These are phyloP conservation scores for Hibiscus trionum DNA, from an alignment of 345 rosid genomes.

Conservation along the genomic window DNA sequence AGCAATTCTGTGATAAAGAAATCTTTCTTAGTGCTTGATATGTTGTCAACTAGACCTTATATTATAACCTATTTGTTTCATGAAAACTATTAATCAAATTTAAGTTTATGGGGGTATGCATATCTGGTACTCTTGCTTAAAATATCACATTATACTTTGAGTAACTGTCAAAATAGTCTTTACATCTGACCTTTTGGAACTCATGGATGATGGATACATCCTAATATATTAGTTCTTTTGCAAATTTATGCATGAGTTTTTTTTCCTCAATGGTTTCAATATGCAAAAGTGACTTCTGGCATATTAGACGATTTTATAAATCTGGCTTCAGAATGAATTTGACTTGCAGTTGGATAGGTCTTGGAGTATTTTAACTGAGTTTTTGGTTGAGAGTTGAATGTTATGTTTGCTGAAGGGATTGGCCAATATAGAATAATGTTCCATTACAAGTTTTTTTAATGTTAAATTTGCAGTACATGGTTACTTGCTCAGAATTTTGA, in stretches of 20 bases:
- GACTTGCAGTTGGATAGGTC: constrained; percentile 1
- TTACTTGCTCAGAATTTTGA: not conserved
- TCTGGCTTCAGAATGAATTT: not conserved
- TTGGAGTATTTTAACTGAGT: not conserved
- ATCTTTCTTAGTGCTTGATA: not conserved
- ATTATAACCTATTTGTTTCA: not conserved
- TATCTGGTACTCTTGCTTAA: not conserved
- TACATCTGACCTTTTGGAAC: not conserved
- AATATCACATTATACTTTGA: not conserved
- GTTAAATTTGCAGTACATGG: not conserved
- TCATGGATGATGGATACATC: not conserved
- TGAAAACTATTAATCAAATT: not conserved
- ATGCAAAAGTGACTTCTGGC: not conserved
- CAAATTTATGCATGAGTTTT: too few species aligned
- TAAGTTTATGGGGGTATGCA: not conserved
- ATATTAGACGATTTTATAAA: not conserved
- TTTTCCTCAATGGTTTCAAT: not conserved
- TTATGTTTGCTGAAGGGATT: not conserved
- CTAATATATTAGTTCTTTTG: not conserved
- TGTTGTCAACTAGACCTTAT: not conserved
- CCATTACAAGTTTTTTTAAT: not conserved
- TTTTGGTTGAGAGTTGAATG: not conserved
- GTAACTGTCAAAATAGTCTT: not conserved
- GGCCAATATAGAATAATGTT: not conserved
- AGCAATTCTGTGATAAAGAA: not conserved